Conservation (phyloP, 106 monocot species). For the Vanilla planifolia region DNA sequence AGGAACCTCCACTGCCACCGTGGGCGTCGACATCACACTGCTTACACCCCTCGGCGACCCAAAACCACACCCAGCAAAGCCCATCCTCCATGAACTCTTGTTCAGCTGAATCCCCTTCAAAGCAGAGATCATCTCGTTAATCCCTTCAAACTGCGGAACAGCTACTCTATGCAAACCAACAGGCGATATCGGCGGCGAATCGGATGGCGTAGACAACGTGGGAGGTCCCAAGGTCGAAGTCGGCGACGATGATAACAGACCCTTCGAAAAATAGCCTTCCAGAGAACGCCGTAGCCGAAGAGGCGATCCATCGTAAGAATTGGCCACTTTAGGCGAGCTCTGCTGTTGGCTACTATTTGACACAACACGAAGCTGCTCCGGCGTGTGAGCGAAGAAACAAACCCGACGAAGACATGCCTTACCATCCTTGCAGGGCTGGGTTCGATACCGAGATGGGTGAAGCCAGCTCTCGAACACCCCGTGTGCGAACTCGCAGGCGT, state of each 20-base stretch:
- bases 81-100: background rate
- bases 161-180: too few species aligned
- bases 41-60: background rate
- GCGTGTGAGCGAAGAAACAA: constrained; percentile 54
- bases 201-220: too few species aligned
- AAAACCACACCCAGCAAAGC: background rate
- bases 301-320: constrained; percentile 64
- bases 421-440: constrained; percentile 7
- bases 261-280: constrained; percentile 28
- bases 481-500: constrained; percentile 34
- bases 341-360: too few species aligned
- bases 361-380: constrained; percentile 73
- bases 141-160: too few species aligned
- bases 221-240: constrained; percentile 33
- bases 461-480: constrained; percentile 95
- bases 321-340: constrained; percentile 1
- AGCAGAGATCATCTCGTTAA: too few species aligned
- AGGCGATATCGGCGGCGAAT: constrained; percentile 58
- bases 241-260: constrained; percentile 23
- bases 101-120: background rate
- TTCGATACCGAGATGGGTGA: constrained; percentile 43
- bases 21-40: background rate
- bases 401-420: constrained; percentile 4
- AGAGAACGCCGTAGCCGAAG: constrained; percentile 19
- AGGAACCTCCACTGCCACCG: background rate